Evolutionary conservation across 2,329 filamentous ascomycete genomes (phyloP).

Genomic region (Colletotrichum graminicola): DNA sequence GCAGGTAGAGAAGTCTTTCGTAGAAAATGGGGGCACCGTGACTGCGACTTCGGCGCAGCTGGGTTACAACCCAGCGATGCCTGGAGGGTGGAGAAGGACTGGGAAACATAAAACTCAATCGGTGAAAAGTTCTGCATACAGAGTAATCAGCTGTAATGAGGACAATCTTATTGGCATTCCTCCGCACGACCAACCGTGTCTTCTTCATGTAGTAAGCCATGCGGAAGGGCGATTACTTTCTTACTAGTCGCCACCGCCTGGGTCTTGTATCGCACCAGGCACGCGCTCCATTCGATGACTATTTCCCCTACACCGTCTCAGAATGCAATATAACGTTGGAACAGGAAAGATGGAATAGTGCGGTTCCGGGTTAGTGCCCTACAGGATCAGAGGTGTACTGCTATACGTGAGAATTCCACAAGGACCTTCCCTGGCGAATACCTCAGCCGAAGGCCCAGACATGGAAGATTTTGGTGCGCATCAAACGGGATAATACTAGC

Average conservation of each 20-base stretch:
- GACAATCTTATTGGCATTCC: not conserved
- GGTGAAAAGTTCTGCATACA: not conserved
- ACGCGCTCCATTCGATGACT: not conserved
- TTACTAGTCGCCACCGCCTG: not conserved
- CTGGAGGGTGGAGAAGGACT: constrained; percentile 60
- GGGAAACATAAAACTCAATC: constrained; percentile 40
- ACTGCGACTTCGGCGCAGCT: constrained; percentile 55
- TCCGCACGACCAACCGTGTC: not conserved
- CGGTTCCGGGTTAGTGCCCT: not conserved
- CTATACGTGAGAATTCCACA: not conserved
- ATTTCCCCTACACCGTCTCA: not conserved
- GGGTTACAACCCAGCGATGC: constrained; percentile 57
- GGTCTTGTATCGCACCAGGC: not conserved
- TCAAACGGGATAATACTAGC: not conserved
- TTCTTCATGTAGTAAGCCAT: not conserved
- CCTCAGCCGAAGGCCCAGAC: not conserved
- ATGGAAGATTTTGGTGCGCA: not conserved
- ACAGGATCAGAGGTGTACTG: not conserved
- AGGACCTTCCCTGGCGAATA: not conserved
- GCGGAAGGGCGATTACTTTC: not conserved
- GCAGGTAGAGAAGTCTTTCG: constrained; percentile 56
- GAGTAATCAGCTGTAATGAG: not conserved
- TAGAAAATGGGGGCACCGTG: constrained; percentile 61
- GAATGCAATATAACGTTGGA: too few relatives aligned
- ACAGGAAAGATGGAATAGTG: not conserved